Percentiles rank a stretch among this genome's conserved stretches.
phyloP scores from a whole-genome alignment of 2,329 filamentous ascomycete species.

The Xylariomycetidae sp. region DNA sequence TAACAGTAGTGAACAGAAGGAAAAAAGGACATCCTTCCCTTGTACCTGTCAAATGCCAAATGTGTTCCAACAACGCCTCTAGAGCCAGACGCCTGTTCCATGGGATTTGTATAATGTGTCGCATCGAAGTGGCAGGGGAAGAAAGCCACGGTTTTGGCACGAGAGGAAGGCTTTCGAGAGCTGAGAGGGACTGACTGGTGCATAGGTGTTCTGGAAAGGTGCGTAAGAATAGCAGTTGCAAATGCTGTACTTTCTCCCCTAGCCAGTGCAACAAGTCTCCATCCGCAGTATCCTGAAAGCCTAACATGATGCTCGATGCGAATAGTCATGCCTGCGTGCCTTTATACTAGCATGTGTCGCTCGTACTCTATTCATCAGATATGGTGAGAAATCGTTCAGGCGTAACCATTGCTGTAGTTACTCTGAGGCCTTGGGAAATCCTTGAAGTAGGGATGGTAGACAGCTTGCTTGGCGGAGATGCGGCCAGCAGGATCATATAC shows the following conservation, averaged over 20 bases:
- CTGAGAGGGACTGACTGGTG: no score
- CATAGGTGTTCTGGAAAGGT: no score
- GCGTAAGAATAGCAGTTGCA: conserved; percentile 7
- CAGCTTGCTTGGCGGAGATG: conserved; percentile 85
- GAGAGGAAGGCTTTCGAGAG: no score
- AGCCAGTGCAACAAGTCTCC: conserved; percentile 7
- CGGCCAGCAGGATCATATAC: conserved; percentile 83
- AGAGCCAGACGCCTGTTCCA: no score
- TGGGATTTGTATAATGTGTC: no score
- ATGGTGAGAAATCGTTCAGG: conserved; percentile 7
- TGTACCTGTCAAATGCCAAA: no score
- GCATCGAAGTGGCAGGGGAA: no score
- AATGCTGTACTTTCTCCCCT: conserved; percentile 5
- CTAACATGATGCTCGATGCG: conserved; percentile 14
- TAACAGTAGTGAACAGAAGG: no score
- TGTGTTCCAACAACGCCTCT: no score
- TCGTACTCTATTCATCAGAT: conserved; percentile 4
- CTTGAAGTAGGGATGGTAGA: conserved; percentile 77
- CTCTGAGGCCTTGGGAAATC: conserved; percentile 22
- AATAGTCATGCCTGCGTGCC: conserved; percentile 13
- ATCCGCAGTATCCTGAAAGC: conserved; percentile 22
- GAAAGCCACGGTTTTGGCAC: no score
- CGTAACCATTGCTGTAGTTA: conserved; percentile 17
- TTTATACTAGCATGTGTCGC: no score
- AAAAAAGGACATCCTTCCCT: no score